Base-by-base conservation (phyloP, 2,329 filamentous ascomycete species). In the Westerdykella sp. region DNA sequence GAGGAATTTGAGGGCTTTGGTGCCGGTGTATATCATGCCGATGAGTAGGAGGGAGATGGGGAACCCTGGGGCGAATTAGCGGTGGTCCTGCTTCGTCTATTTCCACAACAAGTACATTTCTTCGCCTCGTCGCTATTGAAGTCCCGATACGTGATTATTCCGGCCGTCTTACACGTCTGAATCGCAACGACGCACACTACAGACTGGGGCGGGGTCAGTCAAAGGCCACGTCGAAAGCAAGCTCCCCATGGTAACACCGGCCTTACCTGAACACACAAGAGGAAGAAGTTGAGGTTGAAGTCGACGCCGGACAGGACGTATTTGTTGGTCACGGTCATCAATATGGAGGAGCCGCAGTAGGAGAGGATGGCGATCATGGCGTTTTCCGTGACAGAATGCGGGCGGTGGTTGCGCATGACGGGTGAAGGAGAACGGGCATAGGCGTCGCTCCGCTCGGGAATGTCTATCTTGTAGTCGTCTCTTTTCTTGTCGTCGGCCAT, bases 321-420 rank as follows among this genome's bases (percentile, higher is more conserved):
- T 75, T 96, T 96, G 73, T 96, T 96, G 68, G 91, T 89, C 16
- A 95, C 85, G 6, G 90, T 96, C 90, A 96, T 96, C 68, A 89
- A 79, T 64, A 96, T 96, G 11, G 88, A 95, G 40, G 89, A 85
- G 60, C 86, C 74, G 69, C 90, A 96, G 74, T 96, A 96, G 37
- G 85, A 80, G 53, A 93, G 63, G 57, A 96, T 85, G 11, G 89
- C 88, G 40, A 35, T 35, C 73, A 67, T 63, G 42, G 61, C 57
- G 28, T 66, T 64, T 42, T 40, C 68, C 61, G 66, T 52, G 5
- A 35, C 9, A 9, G 32, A 18, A 18, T 35, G n/a, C n/a, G n/a
- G n/a, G 6, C 32, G 32, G 63, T 65, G 65, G 57, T 63, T 70
- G 58, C 54, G 72, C 60, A 58, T 76, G 69, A 65, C 76, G 72